Evolutionary conservation across 2,329 filamentous ascomycete species (phyloP), one percentile per base, ranked within the genome.

Genomic region (Verticillium klebahnii): DNA sequence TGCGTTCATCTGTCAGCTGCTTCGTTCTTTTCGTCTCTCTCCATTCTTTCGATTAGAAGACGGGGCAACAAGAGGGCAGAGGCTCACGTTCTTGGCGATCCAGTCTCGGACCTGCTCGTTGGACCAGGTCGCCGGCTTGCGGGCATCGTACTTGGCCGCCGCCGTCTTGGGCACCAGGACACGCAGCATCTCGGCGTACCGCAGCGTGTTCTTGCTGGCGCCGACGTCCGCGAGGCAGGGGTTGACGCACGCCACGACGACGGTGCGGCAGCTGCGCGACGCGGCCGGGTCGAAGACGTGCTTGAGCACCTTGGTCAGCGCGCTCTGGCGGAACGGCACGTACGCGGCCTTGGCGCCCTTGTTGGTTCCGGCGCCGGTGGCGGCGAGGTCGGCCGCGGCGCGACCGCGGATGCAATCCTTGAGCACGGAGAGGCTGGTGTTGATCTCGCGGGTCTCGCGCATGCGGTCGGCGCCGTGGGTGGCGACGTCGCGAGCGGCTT

Each of bases 351-450:
- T 69, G 55, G 29, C 61, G 8, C 60, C 25, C 34, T 59, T 61
- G 5, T 45, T 36, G 40, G 62, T 64, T 2, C 56, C 60, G 19
- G 45, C 62, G 11, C 60, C 61, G 23, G 19, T 54, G 1, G 62
- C 52, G 7, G 69, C 68, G 45, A 12, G n/a, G 54, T 80, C 75
- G 0, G 72, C 66, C 37, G 74, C 68, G 0, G 77, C 76, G 45
- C 77, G 76, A 1, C 76, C 78, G 1, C 80, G 76, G 58, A 84
- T 84, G 61, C 81, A 84, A 65, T 83, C 81, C 63, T 84, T 83
- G 2, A 84, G 73, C 0, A 79, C 74, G 0, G 80, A 81, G 0
- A 83, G 72, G 62, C 79, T 81, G 9, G 70, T 74, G 65, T 82
- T 82, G 70, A 82, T 82, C 67, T 81, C 76, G 14, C 74, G 71